A percentile compares a stretch with the other conserved stretches of the same genome.
phyloP scores from a whole-genome alignment of 176 grass and related monocot genomes.

The Ensete ventricosum region DNA sequence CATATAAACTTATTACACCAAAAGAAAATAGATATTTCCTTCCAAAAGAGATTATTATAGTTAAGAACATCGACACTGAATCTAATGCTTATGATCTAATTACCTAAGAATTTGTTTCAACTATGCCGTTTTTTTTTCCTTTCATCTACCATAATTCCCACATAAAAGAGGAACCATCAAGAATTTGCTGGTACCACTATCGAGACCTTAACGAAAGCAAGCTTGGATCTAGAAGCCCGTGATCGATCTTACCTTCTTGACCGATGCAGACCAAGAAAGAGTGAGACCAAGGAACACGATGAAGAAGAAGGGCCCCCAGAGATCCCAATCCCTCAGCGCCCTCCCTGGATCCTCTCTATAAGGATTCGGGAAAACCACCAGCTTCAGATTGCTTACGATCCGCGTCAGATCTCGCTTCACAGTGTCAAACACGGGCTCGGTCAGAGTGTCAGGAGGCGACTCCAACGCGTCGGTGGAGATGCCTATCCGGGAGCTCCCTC shows the following conservation, averaged over 20 bases:
- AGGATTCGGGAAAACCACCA: constrained; percentile 93
- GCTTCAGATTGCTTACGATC: constrained; percentile 94
- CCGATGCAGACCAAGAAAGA: constrained; percentile 84
- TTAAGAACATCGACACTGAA: too few species aligned
- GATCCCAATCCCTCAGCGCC: constrained; percentile 96
- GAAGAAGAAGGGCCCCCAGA: constrained; percentile 96
- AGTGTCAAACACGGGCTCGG: constrained; percentile 89
- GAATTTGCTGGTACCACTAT: too few species aligned
- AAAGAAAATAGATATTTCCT: too few species aligned
- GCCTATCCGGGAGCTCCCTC: neutral
- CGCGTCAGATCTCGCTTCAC: constrained; percentile 84
- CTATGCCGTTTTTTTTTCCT: too few species aligned
- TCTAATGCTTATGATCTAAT: too few species aligned
- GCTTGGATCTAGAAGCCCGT: neutral
- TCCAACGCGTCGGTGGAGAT: constrained; percentile 60
- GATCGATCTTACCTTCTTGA: constrained; percentile 56
- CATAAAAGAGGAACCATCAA: too few species aligned
- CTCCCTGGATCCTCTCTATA: constrained; percentile 85
- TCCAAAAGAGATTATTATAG: too few species aligned
- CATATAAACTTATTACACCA: too few species aligned
- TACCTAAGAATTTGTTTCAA: too few species aligned
- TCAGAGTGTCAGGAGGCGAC: constrained; percentile 53
- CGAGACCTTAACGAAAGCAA: neutral
- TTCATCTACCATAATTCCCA: too few species aligned
- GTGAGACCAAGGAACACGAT: constrained; percentile 91